A percentile compares a stretch with the other conserved stretches of the same genome.
phyloP scores from a whole-genome alignment of 352 stramenopile genomes.

The Thraustochytrium sp. region DNA sequence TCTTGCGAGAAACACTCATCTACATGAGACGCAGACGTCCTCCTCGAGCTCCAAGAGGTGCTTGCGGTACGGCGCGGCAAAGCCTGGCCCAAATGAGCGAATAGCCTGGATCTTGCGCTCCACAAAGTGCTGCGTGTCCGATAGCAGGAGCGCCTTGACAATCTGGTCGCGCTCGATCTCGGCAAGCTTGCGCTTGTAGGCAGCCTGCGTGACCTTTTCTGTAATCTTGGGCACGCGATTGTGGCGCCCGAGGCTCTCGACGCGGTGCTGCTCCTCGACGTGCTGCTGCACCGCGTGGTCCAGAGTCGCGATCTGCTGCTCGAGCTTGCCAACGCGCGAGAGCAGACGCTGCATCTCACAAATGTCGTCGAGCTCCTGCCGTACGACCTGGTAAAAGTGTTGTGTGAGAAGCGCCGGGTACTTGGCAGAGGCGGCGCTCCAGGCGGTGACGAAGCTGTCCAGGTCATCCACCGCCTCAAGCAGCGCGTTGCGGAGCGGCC shows the following conservation, averaged over 20 bases:
- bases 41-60: background rate
- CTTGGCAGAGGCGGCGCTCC: background rate
- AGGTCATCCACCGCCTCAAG: background rate
- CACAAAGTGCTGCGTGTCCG: conserved; percentile 11
- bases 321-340: background rate
- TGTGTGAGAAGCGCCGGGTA: background rate
- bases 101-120: background rate
- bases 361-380: background rate
- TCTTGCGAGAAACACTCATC: too few species aligned
- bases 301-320: background rate
- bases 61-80: background rate
- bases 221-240: background rate
- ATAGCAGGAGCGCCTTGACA: background rate
- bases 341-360: background rate
- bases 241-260: background rate
- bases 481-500: background rate
- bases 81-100: background rate
- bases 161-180: conserved; percentile 4
- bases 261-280: background rate
- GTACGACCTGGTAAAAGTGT: background rate
- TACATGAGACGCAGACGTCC: too few species aligned
- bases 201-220: background rate
- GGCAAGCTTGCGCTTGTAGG: background rate
- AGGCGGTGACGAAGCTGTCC: background rate
- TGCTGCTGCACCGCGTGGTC: background rate